phyloP scores from a whole-genome alignment of 2,329 filamentous ascomycete genomes.

The Dactylonectria macrodidyma region DNA sequence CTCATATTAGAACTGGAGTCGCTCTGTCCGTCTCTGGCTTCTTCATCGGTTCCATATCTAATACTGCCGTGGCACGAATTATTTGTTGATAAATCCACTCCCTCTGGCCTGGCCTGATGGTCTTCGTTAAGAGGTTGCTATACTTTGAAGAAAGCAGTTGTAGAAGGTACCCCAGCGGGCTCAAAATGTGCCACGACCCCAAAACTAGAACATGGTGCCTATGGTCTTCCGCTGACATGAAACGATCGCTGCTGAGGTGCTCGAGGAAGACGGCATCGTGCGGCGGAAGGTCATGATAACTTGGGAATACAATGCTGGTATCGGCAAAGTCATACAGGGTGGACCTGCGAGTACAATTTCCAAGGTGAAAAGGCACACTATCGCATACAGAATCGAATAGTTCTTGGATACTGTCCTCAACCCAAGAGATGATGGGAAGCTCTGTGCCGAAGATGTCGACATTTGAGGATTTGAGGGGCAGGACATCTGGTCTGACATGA shows the following conservation, averaged over 20 bases:
- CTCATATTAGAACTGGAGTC: too few species aligned
- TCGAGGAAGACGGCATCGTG: constrained; percentile 6
- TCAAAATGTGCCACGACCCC: constrained; percentile 26
- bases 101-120: constrained; percentile 18
- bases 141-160: constrained; percentile 2
- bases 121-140: not conserved
- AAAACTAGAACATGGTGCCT: constrained; percentile 10
- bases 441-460: not conserved
- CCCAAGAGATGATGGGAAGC: not conserved
- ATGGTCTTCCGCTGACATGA: constrained; percentile 16
- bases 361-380: constrained; percentile 29
- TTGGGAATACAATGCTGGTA: constrained; percentile 16
- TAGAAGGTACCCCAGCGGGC: not conserved
- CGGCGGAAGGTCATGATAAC: constrained; percentile 22
- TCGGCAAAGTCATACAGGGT: constrained; percentile 15
- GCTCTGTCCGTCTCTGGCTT: too few species aligned
- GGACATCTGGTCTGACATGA: constrained; percentile 1
- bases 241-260: constrained; percentile 10
- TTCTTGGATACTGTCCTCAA: constrained; percentile 6
- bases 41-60: not conserved
- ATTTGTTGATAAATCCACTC: constrained; percentile 22
- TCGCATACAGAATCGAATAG: constrained; percentile 26
- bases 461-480: not conserved
- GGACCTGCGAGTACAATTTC: constrained; percentile 17
- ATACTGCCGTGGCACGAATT: not conserved